These are phyloP conservation scores for Nigrograna mackinnonii DNA, from an alignment of 2,329 filamentous ascomycete species.

Conservation along the genomic window DNA sequence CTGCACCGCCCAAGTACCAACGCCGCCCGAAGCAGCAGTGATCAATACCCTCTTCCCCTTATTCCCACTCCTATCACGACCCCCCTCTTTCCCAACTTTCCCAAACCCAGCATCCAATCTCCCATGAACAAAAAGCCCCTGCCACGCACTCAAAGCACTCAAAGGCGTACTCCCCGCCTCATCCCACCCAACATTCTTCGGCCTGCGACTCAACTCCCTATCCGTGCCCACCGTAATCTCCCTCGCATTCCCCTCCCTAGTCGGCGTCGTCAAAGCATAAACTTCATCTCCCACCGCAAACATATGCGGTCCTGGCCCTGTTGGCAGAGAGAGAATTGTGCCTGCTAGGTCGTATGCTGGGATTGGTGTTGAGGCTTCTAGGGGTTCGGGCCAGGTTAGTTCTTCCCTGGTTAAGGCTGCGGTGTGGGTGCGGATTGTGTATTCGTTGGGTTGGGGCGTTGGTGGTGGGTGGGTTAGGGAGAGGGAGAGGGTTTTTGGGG, in stretches of 20 bases:
- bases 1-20: conserved; percentile 51
- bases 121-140: conserved; percentile 40
- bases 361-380: conserved; percentile 28
- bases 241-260: conserved; percentile 39
- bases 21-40: conserved; percentile 49
- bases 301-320: conserved; percentile 17
- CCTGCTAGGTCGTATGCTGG: conserved; percentile 50
- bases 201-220: conserved; percentile 41
- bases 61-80: conserved; percentile 10
- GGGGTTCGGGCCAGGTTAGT: conserved; percentile 46
- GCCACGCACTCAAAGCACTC: conserved; percentile 48
- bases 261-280: conserved; percentile 26
- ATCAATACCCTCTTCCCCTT: conserved; percentile 44
- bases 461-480: conserved; percentile 18
- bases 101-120: conserved; percentile 3
- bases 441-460: conserved; percentile 20
- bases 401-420: conserved; percentile 47
- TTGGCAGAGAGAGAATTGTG: conserved; percentile 40
- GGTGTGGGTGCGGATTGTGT: conserved; percentile 46
- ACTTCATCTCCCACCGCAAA: conserved; percentile 42
- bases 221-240: conserved; percentile 42
- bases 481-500: conserved; percentile 16
- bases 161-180: conserved; percentile 45
- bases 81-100: neutral
- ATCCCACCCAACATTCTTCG: conserved; percentile 38